Evolutionary conservation across 768 basidiomycete genomes (phyloP).

Genomic region (Auricularia sp.): DNA sequence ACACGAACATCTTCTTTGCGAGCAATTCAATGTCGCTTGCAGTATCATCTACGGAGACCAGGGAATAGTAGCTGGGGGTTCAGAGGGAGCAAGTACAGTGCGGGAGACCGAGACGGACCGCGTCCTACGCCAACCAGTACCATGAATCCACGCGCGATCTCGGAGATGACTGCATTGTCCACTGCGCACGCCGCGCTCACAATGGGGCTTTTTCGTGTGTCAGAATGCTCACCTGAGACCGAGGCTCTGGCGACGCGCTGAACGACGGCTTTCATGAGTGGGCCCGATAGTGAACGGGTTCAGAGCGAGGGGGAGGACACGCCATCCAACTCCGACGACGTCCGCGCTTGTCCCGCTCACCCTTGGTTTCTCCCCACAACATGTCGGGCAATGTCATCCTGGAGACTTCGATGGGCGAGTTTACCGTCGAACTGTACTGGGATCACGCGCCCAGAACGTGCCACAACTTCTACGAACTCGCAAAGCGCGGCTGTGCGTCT

Average conservation of each 20-base stretch:
- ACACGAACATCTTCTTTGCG: slow-evolving; percentile 74
- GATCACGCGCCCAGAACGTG: slow-evolving; percentile 92
- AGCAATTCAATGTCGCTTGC: slow-evolving; percentile 58
- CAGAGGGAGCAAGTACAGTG: slow-evolving; percentile 6
- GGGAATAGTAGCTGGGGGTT: neutral
- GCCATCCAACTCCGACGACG: too few species aligned
- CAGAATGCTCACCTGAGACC: slow-evolving; percentile 51
- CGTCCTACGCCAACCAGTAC: slow-evolving; percentile 82
- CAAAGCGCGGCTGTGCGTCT: slow-evolving; percentile 56
- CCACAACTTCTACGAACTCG: slow-evolving; percentile 87
- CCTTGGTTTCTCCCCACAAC: slow-evolving; percentile 1
- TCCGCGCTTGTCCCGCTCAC: neutral
- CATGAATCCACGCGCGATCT: slow-evolving; percentile 78
- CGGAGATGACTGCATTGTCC: slow-evolving; percentile 66
- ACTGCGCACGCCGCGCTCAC: slow-evolving; percentile 36
- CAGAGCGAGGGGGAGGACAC: too few species aligned
- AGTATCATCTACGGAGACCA: slow-evolving; percentile 61
- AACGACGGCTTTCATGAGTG: slow-evolving; percentile 70
- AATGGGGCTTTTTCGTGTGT: neutral
- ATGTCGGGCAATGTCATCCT: slow-evolving; percentile 52
- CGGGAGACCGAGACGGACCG: slow-evolving; percentile 36
- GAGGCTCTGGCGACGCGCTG: slow-evolving; percentile 79
- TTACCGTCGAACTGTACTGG: slow-evolving; percentile 89
- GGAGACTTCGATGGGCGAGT: slow-evolving; percentile 76
- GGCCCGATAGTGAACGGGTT: neutral